phyloP scores from a whole-genome alignment of 73 alveolate species.

The Paramecium tetraurelia region DNA sequence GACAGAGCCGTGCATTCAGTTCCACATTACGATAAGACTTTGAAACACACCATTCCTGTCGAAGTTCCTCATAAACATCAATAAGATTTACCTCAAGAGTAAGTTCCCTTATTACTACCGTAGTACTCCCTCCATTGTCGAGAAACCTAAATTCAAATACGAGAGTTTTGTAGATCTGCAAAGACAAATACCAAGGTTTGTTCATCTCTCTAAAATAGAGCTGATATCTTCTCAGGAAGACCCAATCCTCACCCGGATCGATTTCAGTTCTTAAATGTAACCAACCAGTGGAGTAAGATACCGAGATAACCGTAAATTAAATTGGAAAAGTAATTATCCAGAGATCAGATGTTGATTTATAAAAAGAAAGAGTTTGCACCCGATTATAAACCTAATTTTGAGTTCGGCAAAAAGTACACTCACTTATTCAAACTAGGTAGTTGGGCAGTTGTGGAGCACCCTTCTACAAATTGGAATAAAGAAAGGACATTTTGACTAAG shows the following conservation, averaged over 20 bases:
- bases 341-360: conserved; percentile 50
- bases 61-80: background rate
- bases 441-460: conserved; percentile 55
- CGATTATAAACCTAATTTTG: conserved; percentile 55
- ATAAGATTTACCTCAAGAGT: background rate
- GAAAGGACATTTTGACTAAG: conserved; percentile 31
- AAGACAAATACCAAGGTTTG: background rate
- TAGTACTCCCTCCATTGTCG: background rate
- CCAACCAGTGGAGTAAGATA: conserved; percentile 45
- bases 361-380: conserved; percentile 59
- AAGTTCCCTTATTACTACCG: background rate
- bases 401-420: conserved; percentile 31
- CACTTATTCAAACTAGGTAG: background rate
- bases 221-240: conserved; percentile 13
- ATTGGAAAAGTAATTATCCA: conserved; percentile 31
- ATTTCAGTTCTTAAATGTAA: conserved; percentile 11
- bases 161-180: background rate
- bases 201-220: background rate
- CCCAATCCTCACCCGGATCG: conserved; percentile 54
- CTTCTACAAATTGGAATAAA: conserved; percentile 9
- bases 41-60: background rate
- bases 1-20: background rate
- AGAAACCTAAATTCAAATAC: background rate
- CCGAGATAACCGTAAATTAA: conserved; percentile 40
- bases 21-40: background rate